phyloP scores from a whole-genome alignment of 2,329 filamentous ascomycete genomes.

The Cadophora malorum region DNA sequence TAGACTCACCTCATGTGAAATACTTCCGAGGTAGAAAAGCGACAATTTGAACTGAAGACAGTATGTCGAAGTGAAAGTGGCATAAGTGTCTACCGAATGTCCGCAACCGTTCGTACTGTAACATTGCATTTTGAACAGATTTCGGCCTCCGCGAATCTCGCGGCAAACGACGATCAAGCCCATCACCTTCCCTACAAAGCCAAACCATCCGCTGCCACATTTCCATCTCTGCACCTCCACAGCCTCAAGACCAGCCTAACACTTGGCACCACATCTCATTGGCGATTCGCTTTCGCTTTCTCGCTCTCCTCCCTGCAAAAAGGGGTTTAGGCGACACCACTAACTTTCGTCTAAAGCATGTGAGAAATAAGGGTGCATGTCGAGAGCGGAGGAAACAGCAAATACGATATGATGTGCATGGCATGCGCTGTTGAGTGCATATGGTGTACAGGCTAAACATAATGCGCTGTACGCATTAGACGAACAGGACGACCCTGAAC shows the following conservation, averaged over 20 bases:
- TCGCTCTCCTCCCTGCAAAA: neutral
- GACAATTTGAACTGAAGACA: too few relatives aligned
- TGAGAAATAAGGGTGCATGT: conserved; percentile 7
- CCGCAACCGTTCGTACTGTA: too few relatives aligned
- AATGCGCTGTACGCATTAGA: neutral
- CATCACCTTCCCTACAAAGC: neutral
- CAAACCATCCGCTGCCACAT: neutral
- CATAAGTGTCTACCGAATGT: too few relatives aligned
- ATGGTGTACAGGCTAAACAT: neutral
- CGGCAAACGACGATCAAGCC: neutral
- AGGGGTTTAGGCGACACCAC: neutral
- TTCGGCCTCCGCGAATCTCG: neutral
- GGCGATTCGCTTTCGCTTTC: neutral
- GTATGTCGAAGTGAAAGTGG: too few relatives aligned
- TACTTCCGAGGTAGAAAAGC: too few relatives aligned
- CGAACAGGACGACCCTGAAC: neutral
- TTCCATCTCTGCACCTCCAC: neutral
- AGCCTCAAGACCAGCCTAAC: neutral
- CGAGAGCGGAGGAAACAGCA: neutral
- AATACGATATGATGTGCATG: neutral
- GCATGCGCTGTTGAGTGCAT: neutral
- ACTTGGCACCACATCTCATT: neutral
- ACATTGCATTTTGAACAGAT: neutral
- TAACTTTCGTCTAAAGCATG: neutral
- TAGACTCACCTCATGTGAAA: too few relatives aligned